Conservation (phyloP, 257 asterid genomes). For the Fraxinus americana region DNA sequence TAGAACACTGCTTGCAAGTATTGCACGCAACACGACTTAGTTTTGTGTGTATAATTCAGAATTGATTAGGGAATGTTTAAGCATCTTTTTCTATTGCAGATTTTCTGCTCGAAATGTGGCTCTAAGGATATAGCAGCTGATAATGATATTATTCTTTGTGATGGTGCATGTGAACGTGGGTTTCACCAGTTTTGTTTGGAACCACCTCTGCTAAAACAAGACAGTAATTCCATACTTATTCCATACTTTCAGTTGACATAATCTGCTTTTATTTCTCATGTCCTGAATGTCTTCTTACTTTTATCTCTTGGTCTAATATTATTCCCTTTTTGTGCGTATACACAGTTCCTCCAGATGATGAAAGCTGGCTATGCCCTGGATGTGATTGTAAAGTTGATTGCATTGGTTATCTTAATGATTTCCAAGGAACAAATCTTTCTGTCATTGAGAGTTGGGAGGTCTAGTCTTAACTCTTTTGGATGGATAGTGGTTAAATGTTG, state of each 20-base stretch:
- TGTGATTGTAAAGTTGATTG: slow-evolving; percentile 96
- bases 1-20: neutral
- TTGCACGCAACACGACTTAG: slow-evolving; percentile 6
- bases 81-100: slow-evolving; percentile 55
- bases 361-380: slow-evolving; percentile 97
- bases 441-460: slow-evolving; percentile 92
- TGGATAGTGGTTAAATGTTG: slow-evolving; percentile 12
- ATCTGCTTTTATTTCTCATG: slow-evolving; percentile 16
- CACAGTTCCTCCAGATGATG: slow-evolving; percentile 96
- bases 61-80: slow-evolving; percentile 26
- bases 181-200: slow-evolving; percentile 93
- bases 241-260: slow-evolving; percentile 4
- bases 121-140: slow-evolving; percentile 77
- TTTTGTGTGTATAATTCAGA: slow-evolving; percentile 4
- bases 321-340: slow-evolving; percentile 28
- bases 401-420: slow-evolving; percentile 77
- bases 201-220: slow-evolving; percentile 86
- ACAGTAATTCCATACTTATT: slow-evolving; percentile 38
- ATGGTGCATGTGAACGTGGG: slow-evolving; percentile 98
- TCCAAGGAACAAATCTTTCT: slow-evolving; percentile 58
- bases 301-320: slow-evolving; percentile 10
- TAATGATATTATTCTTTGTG: slow-evolving; percentile 93
- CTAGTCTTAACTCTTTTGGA: slow-evolving; percentile 32
- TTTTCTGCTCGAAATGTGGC: slow-evolving; percentile 97
- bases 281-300: slow-evolving; percentile 18